Percentiles rank a stretch among this genome's conserved stretches.
phyloP scores from a whole-genome alignment of 2,329 filamentous ascomycete species.

The Fusarium lyarnte region DNA sequence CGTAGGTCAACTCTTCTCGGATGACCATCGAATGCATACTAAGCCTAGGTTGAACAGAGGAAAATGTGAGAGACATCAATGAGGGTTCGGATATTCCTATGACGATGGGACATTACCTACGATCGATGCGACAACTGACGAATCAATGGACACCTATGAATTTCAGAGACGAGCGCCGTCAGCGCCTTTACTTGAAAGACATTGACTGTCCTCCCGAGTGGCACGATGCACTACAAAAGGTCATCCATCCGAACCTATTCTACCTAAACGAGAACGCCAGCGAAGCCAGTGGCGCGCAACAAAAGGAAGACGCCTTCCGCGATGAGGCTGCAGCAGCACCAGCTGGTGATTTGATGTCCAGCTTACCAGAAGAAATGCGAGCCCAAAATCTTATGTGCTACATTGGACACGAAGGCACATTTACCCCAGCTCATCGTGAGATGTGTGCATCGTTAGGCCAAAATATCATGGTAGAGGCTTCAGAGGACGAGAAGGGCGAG shows the following conservation, averaged over 20 bases:
- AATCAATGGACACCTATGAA: constrained; percentile 82
- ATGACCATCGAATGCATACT: constrained; percentile 10
- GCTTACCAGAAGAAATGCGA: constrained; percentile 84
- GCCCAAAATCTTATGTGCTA: constrained; percentile 99
- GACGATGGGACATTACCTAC: constrained; percentile 89
- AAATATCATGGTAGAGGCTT: constrained; percentile 98
- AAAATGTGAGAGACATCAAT: constrained; percentile 84
- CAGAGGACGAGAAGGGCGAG: constrained; percentile 75
- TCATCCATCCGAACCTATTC: constrained; percentile 84
- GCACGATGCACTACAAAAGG: constrained; percentile 79
- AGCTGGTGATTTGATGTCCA: constrained; percentile 95
- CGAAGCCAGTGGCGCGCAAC: constrained; percentile 47
- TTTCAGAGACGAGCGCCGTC: constrained; percentile 80
- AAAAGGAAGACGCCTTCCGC: constrained; percentile 53
- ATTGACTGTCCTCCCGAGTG: constrained; percentile 93
- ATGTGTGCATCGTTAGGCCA: constrained; percentile 98
- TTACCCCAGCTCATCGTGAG: constrained; percentile 92
- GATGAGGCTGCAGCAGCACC: constrained; percentile 69
- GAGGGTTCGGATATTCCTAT: constrained; percentile 80
- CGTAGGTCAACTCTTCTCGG: constrained; percentile 58
- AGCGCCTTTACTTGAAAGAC: constrained; percentile 94
- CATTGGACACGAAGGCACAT: constrained; percentile 96
- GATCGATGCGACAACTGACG: constrained; percentile 84
- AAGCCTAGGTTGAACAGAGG: constrained; percentile 62
- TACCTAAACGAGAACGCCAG: constrained; percentile 86